These are phyloP conservation scores for Exophiala spinifera DNA, from an alignment of 2,329 filamentous ascomycete genomes.

Conservation along the genomic window DNA sequence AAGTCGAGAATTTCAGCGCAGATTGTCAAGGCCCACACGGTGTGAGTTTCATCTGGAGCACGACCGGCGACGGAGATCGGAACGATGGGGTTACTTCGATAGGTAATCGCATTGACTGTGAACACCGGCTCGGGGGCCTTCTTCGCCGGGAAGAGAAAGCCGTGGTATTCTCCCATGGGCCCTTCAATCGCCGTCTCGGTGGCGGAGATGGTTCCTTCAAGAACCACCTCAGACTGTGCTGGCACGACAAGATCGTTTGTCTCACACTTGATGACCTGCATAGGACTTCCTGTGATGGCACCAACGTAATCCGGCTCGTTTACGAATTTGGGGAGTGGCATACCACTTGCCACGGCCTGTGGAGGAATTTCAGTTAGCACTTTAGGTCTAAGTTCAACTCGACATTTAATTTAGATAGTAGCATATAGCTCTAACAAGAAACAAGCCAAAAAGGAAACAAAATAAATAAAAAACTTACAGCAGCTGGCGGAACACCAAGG, in stretches of 20 bases:
- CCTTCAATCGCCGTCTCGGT: constrained; percentile 46
- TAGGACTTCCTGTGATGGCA: constrained; percentile 42
- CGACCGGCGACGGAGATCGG: not conserved
- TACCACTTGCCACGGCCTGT: constrained; percentile 42
- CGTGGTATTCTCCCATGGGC: constrained; percentile 51
- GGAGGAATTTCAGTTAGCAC: constrained; percentile 21
- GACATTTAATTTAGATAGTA: not conserved
- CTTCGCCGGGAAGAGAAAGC: constrained; percentile 46
- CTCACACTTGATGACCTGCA: constrained; percentile 54
- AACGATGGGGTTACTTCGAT: constrained; percentile 44
- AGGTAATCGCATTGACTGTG: constrained; percentile 48
- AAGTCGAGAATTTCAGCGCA: not conserved
- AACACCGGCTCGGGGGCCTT: constrained; percentile 40
- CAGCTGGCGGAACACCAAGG: constrained; percentile 50
- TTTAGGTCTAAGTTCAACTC: not conserved
- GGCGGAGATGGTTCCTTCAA: constrained; percentile 50
- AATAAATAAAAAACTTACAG: constrained; percentile 31
- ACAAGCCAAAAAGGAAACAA: not conserved
- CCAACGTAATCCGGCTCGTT: constrained; percentile 51
- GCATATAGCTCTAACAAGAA: not conserved
- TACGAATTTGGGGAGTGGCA: constrained; percentile 50
- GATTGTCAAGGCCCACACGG: not conserved
- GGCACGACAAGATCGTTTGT: constrained; percentile 50
- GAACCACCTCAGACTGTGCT: constrained; percentile 50
- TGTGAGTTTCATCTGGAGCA: not conserved